Percentiles rank a stretch among this genome's conserved stretches.
phyloP scores from a whole-genome alignment of 345 rosid species.

The Mercurialis annua region DNA sequence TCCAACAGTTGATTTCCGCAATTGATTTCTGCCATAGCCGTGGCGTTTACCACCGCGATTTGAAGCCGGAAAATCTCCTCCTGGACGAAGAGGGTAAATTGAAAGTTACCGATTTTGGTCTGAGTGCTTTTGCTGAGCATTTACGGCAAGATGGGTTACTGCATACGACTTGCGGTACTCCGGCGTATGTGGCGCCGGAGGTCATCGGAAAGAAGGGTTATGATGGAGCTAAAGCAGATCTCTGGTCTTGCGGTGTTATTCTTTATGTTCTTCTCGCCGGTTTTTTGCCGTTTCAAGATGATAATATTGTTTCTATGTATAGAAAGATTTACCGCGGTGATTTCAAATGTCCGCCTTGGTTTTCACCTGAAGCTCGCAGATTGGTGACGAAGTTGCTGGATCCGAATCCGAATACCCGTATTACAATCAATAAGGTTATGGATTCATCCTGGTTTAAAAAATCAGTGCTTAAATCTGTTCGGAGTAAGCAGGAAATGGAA shows the following conservation, averaged over 20 bases:
- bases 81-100: conserved; percentile 72
- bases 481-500: conserved; percentile 28
- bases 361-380: conserved; percentile 69
- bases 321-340: conserved; percentile 81
- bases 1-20: conserved; percentile 79
- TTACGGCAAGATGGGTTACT: conserved; percentile 70
- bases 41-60: conserved; percentile 85
- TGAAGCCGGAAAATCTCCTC: conserved; percentile 83
- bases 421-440: conserved; percentile 53
- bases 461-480: conserved; percentile 28
- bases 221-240: conserved; percentile 86
- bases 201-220: conserved; percentile 81
- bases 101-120: conserved; percentile 87
- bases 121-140: conserved; percentile 75
- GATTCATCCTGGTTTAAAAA: conserved; percentile 80
- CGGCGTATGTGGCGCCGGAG: conserved; percentile 92
- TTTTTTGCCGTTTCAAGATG: conserved; percentile 80
- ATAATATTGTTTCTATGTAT: conserved; percentile 75
- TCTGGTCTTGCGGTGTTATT: conserved; percentile 96
- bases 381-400: conserved; percentile 79
- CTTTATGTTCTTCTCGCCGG: conserved; percentile 86
- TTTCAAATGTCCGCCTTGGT: conserved; percentile 89
- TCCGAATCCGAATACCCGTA: conserved; percentile 67
- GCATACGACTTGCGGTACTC: conserved; percentile 89
- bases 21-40: conserved; percentile 92